Evolutionary conservation across 768 basidiomycete genomes (phyloP), one percentile per base, ranked within the genome.

Genomic region (Russula lepida): DNA sequence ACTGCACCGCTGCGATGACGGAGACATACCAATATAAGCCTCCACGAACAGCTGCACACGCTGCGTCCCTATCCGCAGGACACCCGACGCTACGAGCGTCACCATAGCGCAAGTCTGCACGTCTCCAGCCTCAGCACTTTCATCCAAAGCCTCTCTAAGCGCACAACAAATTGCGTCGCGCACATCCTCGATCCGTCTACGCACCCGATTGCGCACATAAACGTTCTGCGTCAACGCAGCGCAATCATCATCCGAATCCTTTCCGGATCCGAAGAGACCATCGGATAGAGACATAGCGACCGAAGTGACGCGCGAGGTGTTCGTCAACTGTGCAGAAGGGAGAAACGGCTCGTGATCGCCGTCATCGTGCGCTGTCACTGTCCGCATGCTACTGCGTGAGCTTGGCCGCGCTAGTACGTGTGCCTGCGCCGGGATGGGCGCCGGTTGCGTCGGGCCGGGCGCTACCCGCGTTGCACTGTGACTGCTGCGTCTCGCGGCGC

Each of bases 71-170:
- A 89, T 69, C 39, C 68, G 65, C 46, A 93, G 73, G 68, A 90
- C 86, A 47, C 76, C 67, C 0, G 79, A 75, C 7, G 84, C 87
- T 21, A 92, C 73, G 1, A 88, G 68, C 3, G 81, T 76, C 17
- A 92, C 69, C 78, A 88, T 81, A 1, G 88, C 83, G 71, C 89
- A 91, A 78, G 84, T 88, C 68, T 91, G 90, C 1, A 90, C 75
- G 67, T 92, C 85, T 15, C 90, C 90, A 5, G 46, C 47, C 86
- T 91, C 55, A 4, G 55, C 57, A 12, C 58, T 61, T 15, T 58
- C 63, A 46, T 65, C 66, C 28, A 57, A 23, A 6, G 66, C 66
- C 19, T 57, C 56, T 17, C 19, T 60, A 7, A 50, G 27, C 17
- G n/a, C 61, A 4, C 44, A 23, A 19, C 41, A 56, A 48, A 58